Evolutionary conservation across 768 basidiomycete species (phyloP).

Genomic region (Boletus rubropictus): DNA sequence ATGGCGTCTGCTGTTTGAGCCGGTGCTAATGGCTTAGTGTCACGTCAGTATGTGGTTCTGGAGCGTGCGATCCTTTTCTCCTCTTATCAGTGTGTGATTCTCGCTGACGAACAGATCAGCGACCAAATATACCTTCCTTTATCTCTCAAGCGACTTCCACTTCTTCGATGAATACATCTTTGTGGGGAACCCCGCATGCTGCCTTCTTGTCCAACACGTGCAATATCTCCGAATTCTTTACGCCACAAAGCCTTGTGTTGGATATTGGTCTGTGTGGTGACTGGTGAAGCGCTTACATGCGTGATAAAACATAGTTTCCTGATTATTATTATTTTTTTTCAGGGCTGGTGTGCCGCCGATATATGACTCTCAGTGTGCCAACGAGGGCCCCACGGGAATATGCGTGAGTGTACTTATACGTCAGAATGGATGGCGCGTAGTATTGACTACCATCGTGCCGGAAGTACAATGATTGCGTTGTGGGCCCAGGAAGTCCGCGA

Average conservation of each 20-base stretch:
- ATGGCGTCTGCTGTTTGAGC: background rate
- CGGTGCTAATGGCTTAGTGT: slow-evolving; percentile 1
- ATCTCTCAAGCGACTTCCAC: slow-evolving; percentile 29
- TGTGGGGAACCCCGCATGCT: slow-evolving; percentile 44
- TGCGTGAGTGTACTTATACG: slow-evolving; percentile 33
- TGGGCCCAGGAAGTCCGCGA: slow-evolving; percentile 47
- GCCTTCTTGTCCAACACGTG: slow-evolving; percentile 38
- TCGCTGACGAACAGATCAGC: slow-evolving; percentile 24
- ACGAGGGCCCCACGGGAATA: slow-evolving; percentile 33
- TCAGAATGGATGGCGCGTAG: background rate
- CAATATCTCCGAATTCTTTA: slow-evolving; percentile 42
- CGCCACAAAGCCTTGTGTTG: slow-evolving; percentile 45
- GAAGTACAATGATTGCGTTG: slow-evolving; percentile 51
- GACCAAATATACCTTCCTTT: slow-evolving; percentile 33
- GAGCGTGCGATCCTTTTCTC: slow-evolving; percentile 31
- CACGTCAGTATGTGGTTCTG: slow-evolving; percentile 43
- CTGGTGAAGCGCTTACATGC: slow-evolving; percentile 32
- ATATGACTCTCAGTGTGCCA: slow-evolving; percentile 40
- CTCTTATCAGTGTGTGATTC: background rate
- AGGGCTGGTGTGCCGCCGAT: slow-evolving; percentile 47
- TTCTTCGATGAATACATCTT: slow-evolving; percentile 33
- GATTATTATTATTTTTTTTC: background rate
- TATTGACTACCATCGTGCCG: background rate
- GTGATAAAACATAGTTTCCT: background rate
- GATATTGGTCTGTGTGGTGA: slow-evolving; percentile 52